Evolutionary conservation across 2,329 filamentous ascomycete genomes (phyloP).

Genomic region (Trichoderma harzianum): DNA sequence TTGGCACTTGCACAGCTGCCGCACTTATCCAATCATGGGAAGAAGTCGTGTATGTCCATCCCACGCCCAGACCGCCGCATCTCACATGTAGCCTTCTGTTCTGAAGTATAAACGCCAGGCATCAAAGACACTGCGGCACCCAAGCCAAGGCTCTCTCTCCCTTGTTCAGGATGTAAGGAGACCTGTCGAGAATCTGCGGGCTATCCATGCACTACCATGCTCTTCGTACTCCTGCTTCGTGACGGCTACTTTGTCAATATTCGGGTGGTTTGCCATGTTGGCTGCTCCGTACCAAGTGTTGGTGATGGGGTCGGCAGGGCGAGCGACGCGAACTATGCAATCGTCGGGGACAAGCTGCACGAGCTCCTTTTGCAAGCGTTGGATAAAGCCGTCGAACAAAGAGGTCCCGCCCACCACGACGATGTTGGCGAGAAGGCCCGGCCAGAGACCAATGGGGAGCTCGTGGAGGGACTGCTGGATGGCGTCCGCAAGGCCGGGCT

Average conservation of each 20-base stretch:
- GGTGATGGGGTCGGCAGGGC: constrained; percentile 68
- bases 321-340: constrained; percentile 70
- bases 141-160: not conserved
- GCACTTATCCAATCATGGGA: not conserved
- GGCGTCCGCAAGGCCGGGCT: constrained; percentile 78
- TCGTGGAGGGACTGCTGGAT: constrained; percentile 72
- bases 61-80: not conserved
- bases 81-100: not conserved
- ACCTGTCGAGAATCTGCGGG: constrained; percentile 59
- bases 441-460: constrained; percentile 79
- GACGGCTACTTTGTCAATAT: constrained; percentile 67
- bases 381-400: constrained; percentile 74
- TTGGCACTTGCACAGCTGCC: not conserved
- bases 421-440: constrained; percentile 80
- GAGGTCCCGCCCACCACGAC: constrained; percentile 85
- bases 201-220: constrained; percentile 71
- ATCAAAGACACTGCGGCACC: not conserved
- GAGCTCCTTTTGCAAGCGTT: constrained; percentile 73
- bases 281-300: constrained; percentile 87
- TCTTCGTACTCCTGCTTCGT: constrained; percentile 90
- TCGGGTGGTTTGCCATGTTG: constrained; percentile 65
- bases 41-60: not conserved
- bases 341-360: constrained; percentile 69
- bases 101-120: not conserved
- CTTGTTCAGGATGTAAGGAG: constrained; percentile 11